These are phyloP conservation scores for Eimeria necatrix DNA, from an alignment of 169 alveolate species.

Conservation along the genomic window DNA sequence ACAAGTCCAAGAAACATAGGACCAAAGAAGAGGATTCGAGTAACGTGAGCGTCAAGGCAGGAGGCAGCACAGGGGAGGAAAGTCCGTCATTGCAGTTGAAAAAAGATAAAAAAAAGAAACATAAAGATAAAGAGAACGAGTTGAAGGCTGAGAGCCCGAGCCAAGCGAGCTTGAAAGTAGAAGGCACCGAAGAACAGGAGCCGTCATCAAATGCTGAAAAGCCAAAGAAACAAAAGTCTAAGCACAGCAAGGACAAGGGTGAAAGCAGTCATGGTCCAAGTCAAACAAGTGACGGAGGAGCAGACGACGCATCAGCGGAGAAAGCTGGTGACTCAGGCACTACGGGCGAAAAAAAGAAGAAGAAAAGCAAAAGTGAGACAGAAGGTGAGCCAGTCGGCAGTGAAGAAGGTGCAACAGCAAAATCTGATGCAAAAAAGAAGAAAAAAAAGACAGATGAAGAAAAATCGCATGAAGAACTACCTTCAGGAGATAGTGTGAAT, in stretches of 20 bases:
- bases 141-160: not conserved
- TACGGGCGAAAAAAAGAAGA: constrained; percentile 39
- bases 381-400: not conserved
- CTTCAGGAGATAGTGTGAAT: not conserved
- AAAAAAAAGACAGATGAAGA: constrained; percentile 10
- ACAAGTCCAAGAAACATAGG: not conserved
- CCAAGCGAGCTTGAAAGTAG: not conserved
- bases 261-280: constrained; percentile 14
- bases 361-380: not conserved
- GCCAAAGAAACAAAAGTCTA: constrained; percentile 55
- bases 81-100: not conserved
- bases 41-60: not conserved
- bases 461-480: not conserved
- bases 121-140: constrained; percentile 41
- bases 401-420: constrained; percentile 15
- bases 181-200: constrained; percentile 1
- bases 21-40: not conserved
- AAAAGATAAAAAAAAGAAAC: not conserved
- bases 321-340: constrained; percentile 4
- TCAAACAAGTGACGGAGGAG: not conserved
- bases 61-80: not conserved
- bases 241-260: constrained; percentile 35
- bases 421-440: constrained; percentile 46
- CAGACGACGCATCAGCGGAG: not conserved
- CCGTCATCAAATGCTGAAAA: constrained; percentile 1